Base-by-base conservation (phyloP, 2,329 filamentous ascomycete species). In the Xylariales sp. region DNA sequence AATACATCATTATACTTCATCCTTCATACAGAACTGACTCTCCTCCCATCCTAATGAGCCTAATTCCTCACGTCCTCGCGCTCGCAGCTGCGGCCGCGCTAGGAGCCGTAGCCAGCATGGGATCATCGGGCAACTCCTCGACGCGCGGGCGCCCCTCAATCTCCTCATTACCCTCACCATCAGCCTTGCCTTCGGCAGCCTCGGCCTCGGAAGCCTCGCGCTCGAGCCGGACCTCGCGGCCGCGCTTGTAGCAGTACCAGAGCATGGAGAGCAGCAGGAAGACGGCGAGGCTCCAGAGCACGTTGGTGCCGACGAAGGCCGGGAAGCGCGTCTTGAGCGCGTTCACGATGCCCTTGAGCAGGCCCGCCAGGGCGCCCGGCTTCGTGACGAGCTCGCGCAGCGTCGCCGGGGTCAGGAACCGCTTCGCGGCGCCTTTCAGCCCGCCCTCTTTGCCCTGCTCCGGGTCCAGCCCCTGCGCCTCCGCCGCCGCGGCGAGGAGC, bases 191-290 rank as follows among this genome's bases (percentile, higher is more conserved):
- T 4, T 36, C 41, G 86, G 58, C 83, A 10, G 28, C 49, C 34
- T 32, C 73, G 9, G 66, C 74, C 10, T 77, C 79, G 0, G 53
- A 43, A 43, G 81, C 81, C 75, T 88, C 86, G 58, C 79, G 88
- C 76, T 91, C 90, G 12, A 98, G 87, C 58, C 96, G 88, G 6
- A 90, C 90, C 82, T 99, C 95, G 52, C 89, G 89, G 46, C 96
- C 96, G 62, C 96, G 92, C 83, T 98, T 98, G 81, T 98, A 91
- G 82, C 94, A 98, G 82, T 98, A 99, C 94, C 95, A 99, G 75
- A 98, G 90, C 52, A 97, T 93, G 77, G 97, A 96, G 64, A 99
- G 87, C 16, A 98, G 86, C 62, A 98, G 84, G 76, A 97, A 97
- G 1, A 98, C 83, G 0, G 93, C 94, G 71, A 98, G 83, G 70